phyloP scores from a whole-genome alignment of 2,329 filamentous ascomycete genomes.

The Chaetomium olivaceum region DNA sequence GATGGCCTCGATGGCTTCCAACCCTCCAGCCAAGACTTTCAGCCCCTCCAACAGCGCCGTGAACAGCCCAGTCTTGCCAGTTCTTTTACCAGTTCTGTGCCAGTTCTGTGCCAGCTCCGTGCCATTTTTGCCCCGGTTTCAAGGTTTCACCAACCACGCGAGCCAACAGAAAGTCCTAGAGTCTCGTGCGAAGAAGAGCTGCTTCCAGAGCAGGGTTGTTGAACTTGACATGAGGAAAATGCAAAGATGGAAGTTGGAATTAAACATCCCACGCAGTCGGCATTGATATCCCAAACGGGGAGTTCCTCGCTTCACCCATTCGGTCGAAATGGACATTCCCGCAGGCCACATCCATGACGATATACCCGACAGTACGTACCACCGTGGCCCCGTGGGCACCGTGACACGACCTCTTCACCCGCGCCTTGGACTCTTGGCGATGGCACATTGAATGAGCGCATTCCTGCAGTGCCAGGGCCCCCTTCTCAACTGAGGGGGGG shows the following conservation, averaged over 20 bases:
- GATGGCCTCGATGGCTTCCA: conserved; percentile 14
- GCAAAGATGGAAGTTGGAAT: no score
- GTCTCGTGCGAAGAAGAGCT: no score
- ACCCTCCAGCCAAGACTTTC: conserved; percentile 2
- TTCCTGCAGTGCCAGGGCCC: conserved; percentile 1
- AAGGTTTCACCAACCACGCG: background rate
- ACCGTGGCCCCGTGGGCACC: background rate
- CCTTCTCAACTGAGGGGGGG: background rate
- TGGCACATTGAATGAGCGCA: conserved; percentile 1
- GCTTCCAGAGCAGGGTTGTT: no score
- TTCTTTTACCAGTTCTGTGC: background rate
- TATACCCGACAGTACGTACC: background rate
- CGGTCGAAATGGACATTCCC: background rate
- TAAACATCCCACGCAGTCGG: background rate
- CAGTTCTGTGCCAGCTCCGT: background rate
- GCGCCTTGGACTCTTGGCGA: conserved; percentile 16
- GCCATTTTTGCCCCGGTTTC: conserved; percentile 1
- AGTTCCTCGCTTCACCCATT: background rate
- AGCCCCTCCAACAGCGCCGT: conserved; percentile 1
- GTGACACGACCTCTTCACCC: background rate
- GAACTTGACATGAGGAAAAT: background rate
- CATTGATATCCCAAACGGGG: background rate
- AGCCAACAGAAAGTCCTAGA: background rate
- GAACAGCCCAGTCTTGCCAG: background rate
- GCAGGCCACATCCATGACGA: background rate